Conservation (phyloP, 805 yeast species). For the Lachancea sp. region DNA sequence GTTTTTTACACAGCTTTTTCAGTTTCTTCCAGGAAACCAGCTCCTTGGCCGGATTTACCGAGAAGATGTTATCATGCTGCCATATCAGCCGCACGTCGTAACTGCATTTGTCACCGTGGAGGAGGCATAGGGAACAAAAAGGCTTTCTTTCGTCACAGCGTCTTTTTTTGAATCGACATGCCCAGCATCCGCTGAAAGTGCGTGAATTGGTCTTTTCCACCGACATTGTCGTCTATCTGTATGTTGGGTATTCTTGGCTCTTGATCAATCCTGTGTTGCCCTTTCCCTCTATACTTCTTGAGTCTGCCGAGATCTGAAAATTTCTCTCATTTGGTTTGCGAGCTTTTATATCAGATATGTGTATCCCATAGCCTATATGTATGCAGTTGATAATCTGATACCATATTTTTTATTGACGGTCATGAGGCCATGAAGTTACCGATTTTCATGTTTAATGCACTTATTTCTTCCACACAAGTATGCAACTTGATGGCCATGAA, state of each 20-base stretch:
- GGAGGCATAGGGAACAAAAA: slow-evolving; percentile 24
- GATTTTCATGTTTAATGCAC: neutral
- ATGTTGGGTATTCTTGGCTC: neutral
- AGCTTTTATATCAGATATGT: neutral
- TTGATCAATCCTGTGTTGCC: neutral
- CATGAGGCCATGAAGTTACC: slow-evolving; percentile 1
- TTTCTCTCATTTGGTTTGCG: neutral
- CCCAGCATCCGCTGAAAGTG: slow-evolving; percentile 34
- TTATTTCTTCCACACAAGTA: neutral
- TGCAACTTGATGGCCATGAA: slow-evolving; percentile 1
- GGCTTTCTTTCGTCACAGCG: slow-evolving; percentile 30
- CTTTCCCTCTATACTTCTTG: no score
- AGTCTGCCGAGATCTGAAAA: no score
- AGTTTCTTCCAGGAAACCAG: slow-evolving; percentile 9
- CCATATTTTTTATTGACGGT: neutral
- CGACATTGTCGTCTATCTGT: neutral
- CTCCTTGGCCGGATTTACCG: slow-evolving; percentile 8
- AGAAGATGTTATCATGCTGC: slow-evolving; percentile 24
- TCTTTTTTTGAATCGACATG: slow-evolving; percentile 30
- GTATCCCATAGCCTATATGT: no score
- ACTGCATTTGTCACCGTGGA: slow-evolving; percentile 24
- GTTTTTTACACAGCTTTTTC: slow-evolving; percentile 2
- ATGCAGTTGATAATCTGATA: neutral
- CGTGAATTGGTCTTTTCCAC: slow-evolving; percentile 17
- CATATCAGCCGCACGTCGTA: slow-evolving; percentile 30